Evolutionary conservation across 1,284 basidiomycete genomes (phyloP), one percentile per base, ranked within the genome.

Genomic region (Mrakiaceae sp.): DNA sequence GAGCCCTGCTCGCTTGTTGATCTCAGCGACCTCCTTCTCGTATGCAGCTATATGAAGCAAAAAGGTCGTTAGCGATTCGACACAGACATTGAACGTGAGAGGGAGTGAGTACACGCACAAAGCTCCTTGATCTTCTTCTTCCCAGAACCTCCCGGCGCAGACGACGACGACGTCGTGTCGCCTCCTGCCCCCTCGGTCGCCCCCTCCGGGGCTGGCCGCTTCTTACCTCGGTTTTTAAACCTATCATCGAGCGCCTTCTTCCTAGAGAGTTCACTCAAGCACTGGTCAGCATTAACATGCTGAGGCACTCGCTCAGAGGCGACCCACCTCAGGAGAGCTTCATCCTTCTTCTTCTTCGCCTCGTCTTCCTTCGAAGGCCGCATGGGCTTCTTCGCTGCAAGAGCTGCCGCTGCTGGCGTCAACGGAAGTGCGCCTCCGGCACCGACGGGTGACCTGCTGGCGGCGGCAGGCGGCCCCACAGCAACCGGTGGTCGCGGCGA

Each of bases 1-100:
- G 10, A 60, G 58, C 3, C 58, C 58, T 12, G 40, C 50, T 44
- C 58, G 58, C 14, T 60, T 60, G 39, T 60, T 60, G 58, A 60
- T 60, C 58, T 60, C 58, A 4, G 40, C 48, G 5, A 60, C 58
- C 42, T 60, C 58, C 16, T 16, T 3, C 50, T 60, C 58, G 58
- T 60, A 60, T 3, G 48, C 50, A 39, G 40, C 58, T 60, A 43
- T 40, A 5, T 11, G 6, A 5, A 2, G 47, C 16, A 9, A 39
- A 27, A 7, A 43, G 5, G n/a, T 4, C 55, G 55, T 55, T 42
- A 55, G 53, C 53, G 11, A 9, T 9, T 39, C n/a, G 12, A 12
- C 3, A 43, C 39, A 16, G 42, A 58, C 7, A 10, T 7, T 42
- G 9, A 6, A 39, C 6, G n/a, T 39, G n/a, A 57, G 55, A 42